Base-by-base conservation (phyloP, 176 grass and related monocot genomes). In the Oryza glaberrima region DNA sequence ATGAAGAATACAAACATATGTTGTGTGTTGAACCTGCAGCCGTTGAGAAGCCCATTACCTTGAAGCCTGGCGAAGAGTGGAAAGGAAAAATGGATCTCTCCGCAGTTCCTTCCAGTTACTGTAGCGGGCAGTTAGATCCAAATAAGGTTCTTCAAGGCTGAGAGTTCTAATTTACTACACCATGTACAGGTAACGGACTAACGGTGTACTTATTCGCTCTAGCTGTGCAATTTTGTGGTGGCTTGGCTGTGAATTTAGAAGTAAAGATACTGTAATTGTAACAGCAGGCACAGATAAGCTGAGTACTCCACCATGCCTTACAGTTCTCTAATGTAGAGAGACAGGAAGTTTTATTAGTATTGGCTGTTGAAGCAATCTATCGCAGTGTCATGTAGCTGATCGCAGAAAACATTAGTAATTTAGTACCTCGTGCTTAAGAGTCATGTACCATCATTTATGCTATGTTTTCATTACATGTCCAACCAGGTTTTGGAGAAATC, bases 51-150 rank as follows among this genome's bases (percentile, higher is more conserved):
- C 52, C 90, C 65, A 87, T 97, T 70, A 92, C 70, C 86, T 73
- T 97, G 78, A 97, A 94, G 74, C 88, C 94, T 61, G 92, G 92
- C 54, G 94, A 97, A 81, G 92, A 97, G 85, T 97, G 94, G 94
- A 92, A 89, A 72, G 94, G 94, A 87, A 91, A 86, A 81, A 65
- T 89, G 77, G 92, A 94, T 77, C 82, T 97, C 51, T 91, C 88
- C 65, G 83, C 90, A 81, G 94, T 97, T 84, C 88, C 94, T 63
- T 97, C 94, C 25, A 94, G 94, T 89, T 97, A 97, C 69, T 92
- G 88, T 82, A 97, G 94, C 14, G 94, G 94, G 36, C 92, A 97
- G 73, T 78, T 97, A 43, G 92, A 97, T 85, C 92, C 94, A 51
- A 68, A 76, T 54, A 97, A 85, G 83, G 92, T 97, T 83, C 82